Evolutionary conservation across 1,284 basidiomycete genomes (phyloP), one percentile per base, ranked within the genome.

Genomic region (Sphagnurus paluster): DNA sequence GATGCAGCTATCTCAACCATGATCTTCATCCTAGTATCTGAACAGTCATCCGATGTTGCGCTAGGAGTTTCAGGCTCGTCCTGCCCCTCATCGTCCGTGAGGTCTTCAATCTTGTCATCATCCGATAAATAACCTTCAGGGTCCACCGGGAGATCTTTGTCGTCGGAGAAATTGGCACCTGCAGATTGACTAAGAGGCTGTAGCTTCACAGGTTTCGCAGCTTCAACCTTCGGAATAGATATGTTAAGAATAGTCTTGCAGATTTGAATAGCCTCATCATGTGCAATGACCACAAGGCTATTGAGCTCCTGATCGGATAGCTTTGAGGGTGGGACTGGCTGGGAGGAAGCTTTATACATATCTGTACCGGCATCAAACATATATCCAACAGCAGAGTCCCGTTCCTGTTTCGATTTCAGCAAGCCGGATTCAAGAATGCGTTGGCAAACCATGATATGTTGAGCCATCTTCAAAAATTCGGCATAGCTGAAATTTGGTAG

Each of bases 401-500:
- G 37, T 9, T 59, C 53, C 17, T 52, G 48, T 10, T 48, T 53
- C 23, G 50, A 46, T 16, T 44, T 49, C 44, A 58, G 52, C 7
- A 36, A 19, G 2, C 42, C 42, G 4, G 34, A 28, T 28, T 34
- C n/a, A 1, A 64, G 59, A 14, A 64, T 55, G 0, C 45, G 42
- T 37, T 64, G 62, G 0, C 60, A 39, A 28, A 36, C 9, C 23
- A 26, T 16, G 4, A 44, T 29, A n/a, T 44, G 42, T 16, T 37
- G 4, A 2, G 37, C 55, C 11, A 64, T 51, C 41, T 59, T 59
- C 5, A 62, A 21, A 14, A 63, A 53, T 37, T 63, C 58, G 0
- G 53, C 53, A 30, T 57, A 64, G 0, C 60, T 56, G 42, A 64
- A 64, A 44, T 64, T 56, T 0, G 60, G 60, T 2, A 64, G 48